Conservation (phyloP, 129 eudicot species). For the sunflower (Helianthus annuus) region DNA sequence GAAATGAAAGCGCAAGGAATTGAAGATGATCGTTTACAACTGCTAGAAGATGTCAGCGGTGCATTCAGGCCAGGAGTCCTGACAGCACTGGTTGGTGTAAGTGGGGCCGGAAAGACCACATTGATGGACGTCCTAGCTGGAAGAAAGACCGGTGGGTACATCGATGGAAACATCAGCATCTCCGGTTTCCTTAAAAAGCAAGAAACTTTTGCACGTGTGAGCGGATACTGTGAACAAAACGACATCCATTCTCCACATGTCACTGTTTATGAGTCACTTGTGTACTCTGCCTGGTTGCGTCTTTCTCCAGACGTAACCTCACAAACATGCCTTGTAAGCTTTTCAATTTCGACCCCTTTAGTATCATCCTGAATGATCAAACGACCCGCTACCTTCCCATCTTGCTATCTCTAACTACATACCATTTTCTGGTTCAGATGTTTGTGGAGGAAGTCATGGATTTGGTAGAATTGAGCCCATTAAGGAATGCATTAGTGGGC, state of each 20-base stretch:
- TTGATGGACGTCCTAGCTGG: slow-evolving; percentile 90
- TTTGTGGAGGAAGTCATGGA: slow-evolving; percentile 85
- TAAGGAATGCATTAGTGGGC: slow-evolving; percentile 71
- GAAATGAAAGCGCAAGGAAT: slow-evolving; percentile 77
- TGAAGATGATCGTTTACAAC: slow-evolving; percentile 61
- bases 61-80: slow-evolving; percentile 77
- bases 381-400: too few relatives aligned
- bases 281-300: slow-evolving; percentile 74
- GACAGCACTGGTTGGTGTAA: slow-evolving; percentile 79
- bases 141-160: slow-evolving; percentile 68
- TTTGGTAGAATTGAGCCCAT: slow-evolving; percentile 55
- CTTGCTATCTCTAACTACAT: background rate
- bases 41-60: slow-evolving; percentile 72
- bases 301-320: slow-evolving; percentile 52
- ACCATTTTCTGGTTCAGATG: slow-evolving; percentile 36
- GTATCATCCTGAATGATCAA: too few relatives aligned
- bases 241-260: slow-evolving; percentile 86
- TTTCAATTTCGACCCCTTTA: background rate
- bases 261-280: slow-evolving; percentile 67
- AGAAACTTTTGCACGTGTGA: slow-evolving; percentile 72
- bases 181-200: slow-evolving; percentile 82
- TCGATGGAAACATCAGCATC: slow-evolving; percentile 65
- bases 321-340: slow-evolving; percentile 48
- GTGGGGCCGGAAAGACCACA: slow-evolving; percentile 91
- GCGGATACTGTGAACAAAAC: slow-evolving; percentile 86